These are phyloP conservation scores for Grosmannia penicillata DNA, from an alignment of 2,329 filamentous ascomycete genomes.

Conservation along the genomic window DNA sequence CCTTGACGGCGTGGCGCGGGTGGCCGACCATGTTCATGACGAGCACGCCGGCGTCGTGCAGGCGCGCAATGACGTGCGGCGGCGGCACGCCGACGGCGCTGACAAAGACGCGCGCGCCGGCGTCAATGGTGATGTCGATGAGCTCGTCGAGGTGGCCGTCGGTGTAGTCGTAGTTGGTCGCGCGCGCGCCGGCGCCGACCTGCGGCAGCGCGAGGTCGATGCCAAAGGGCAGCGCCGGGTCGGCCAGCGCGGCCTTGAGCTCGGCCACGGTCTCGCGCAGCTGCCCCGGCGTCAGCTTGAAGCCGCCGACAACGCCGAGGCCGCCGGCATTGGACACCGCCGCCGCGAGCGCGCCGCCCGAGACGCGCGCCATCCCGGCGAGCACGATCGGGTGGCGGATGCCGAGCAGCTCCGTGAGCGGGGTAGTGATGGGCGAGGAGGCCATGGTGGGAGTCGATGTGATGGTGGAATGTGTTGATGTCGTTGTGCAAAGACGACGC, in stretches of 20 bases:
- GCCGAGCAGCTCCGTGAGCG: slow-evolving; percentile 61
- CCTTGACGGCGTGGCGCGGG: slow-evolving; percentile 81
- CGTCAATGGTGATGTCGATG: slow-evolving; percentile 71
- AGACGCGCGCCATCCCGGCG: slow-evolving; percentile 85
- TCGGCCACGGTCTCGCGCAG: slow-evolving; percentile 71
- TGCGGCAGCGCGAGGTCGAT: slow-evolving; percentile 86
- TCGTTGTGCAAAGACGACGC: too few relatives aligned
- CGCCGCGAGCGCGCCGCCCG: slow-evolving; percentile 62
- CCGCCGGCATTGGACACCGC: slow-evolving; percentile 83
- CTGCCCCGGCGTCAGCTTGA: slow-evolving; percentile 58
- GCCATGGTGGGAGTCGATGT: slow-evolving; percentile 3
- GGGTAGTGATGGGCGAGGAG: slow-evolving; percentile 45
- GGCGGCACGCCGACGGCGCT: slow-evolving; percentile 81
- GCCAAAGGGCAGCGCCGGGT: slow-evolving; percentile 66
- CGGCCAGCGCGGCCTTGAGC: slow-evolving; percentile 58
- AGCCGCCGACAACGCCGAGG: slow-evolving; percentile 59
- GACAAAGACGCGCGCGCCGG: slow-evolving; percentile 76
- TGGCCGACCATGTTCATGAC: slow-evolving; percentile 98
- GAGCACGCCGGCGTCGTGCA: slow-evolving; percentile 68
- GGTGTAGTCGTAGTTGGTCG: slow-evolving; percentile 95
- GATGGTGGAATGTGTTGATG: not conserved
- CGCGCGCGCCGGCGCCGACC: slow-evolving; percentile 66
- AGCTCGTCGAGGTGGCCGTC: slow-evolving; percentile 76
- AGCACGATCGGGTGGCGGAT: slow-evolving; percentile 85
- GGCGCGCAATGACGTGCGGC: slow-evolving; percentile 50